Percentiles rank a stretch among this genome's conserved stretches.
Conservation (phyloP, 306 rosid genomes). For the Cucumis cinereus region DNA sequence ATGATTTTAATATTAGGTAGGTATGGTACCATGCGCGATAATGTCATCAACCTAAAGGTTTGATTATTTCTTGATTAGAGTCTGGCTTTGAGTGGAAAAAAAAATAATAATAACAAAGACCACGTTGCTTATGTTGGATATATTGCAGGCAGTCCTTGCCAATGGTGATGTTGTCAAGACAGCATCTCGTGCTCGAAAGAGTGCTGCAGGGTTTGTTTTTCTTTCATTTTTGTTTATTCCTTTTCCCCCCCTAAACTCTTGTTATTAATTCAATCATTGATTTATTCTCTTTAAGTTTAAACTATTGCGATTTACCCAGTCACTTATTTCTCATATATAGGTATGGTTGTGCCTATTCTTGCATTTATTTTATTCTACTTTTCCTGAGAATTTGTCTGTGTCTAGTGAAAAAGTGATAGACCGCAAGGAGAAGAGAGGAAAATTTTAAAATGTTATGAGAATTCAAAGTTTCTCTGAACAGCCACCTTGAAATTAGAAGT, state of each 20-base stretch:
- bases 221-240: not conserved
- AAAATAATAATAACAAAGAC: not conserved
- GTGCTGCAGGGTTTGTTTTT: conserved; percentile 81
- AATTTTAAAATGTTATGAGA: not conserved
- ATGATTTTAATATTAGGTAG: conserved; percentile 43
- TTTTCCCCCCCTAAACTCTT: not conserved
- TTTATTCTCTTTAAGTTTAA: not conserved
- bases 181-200: conserved; percentile 91
- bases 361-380: not conserved
- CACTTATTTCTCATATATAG: not conserved
- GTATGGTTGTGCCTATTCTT: not conserved
- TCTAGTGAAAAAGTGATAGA: not conserved
- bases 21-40: conserved; percentile 98
- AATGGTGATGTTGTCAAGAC: conserved; percentile 88
- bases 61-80: not conserved
- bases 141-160: conserved; percentile 76
- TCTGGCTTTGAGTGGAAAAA: not conserved
- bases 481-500: not conserved
- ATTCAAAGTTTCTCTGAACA: not conserved
- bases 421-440: not conserved
- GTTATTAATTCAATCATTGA: not conserved
- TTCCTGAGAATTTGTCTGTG: not conserved
- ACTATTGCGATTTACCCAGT: not conserved
- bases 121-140: conserved; percentile 17
- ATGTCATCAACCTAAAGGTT: conserved; percentile 81